These are phyloP conservation scores for Manihot esculenta DNA, from an alignment of 441 rosid genomes.

Conservation along the genomic window DNA sequence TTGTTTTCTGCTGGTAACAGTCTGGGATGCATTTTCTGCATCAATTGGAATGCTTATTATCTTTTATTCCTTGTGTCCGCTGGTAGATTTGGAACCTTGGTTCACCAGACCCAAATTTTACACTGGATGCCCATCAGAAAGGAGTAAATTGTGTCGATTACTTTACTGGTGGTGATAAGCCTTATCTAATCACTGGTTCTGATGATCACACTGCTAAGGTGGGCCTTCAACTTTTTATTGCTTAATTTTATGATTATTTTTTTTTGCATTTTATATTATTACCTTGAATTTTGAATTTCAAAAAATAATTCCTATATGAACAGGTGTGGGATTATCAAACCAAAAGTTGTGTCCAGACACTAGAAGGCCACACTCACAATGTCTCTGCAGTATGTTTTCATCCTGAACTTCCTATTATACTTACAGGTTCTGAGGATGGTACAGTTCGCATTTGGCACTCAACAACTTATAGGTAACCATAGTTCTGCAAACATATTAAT, in stretches of 20 bases:
- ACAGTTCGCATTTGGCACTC: conserved; percentile 80
- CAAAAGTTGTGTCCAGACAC: conserved; percentile 72
- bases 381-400: conserved; percentile 77
- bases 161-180: conserved; percentile 89
- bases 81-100: conserved; percentile 93
- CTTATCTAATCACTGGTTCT: conserved; percentile 89
- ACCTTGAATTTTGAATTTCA: conserved; percentile 19
- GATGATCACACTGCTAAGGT: conserved; percentile 99
- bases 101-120: conserved; percentile 90
- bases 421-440: conserved; percentile 90
- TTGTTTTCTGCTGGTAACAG: conserved; percentile 12
- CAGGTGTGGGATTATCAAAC: conserved; percentile 93
- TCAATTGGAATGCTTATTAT: conserved; percentile 10
- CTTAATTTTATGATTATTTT: not conserved
- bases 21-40: conserved; percentile 6
- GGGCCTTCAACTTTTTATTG: conserved; percentile 22
- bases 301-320: conserved; percentile 19
- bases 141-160: conserved; percentile 95
- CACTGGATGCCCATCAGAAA: conserved; percentile 90
- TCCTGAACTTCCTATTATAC: conserved; percentile 78
- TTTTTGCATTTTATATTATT: conserved; percentile 10
- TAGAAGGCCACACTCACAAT: conserved; percentile 87
- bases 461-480: conserved; percentile 65
- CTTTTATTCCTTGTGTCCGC: conserved; percentile 17
- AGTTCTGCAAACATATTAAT: not conserved